Evolutionary conservation across 2,329 filamentous ascomycete genomes (phyloP).

Genomic region (Penicillium concentricum): DNA sequence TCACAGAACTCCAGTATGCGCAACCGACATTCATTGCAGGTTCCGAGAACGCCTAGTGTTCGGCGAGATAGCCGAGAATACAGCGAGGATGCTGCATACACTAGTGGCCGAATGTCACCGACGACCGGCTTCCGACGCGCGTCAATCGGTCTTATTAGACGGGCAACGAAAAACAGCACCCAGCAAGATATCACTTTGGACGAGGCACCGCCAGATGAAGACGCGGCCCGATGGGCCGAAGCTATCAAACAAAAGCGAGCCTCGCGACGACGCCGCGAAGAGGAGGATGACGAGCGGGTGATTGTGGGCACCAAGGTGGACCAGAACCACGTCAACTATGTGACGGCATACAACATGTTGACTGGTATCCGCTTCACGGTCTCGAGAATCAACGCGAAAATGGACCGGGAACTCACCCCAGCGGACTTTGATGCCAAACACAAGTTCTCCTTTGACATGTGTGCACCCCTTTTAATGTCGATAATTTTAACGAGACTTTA

Average conservation of each 20-base stretch:
- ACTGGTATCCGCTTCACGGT: conserved; percentile 97
- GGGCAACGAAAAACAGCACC: conserved; percentile 81
- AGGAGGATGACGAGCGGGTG: conserved; percentile 86
- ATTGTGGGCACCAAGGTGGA: conserved; percentile 97
- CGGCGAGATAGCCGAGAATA: conserved; percentile 67
- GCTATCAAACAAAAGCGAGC: conserved; percentile 88
- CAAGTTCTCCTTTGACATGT: conserved; percentile 99
- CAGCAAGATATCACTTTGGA: conserved; percentile 82
- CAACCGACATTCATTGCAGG: conserved; percentile 85
- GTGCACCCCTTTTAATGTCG: conserved; percentile 40
- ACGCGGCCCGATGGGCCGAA: conserved; percentile 88
- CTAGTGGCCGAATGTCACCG: conserved; percentile 81
- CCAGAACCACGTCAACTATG: conserved; percentile 94
- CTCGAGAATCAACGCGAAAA: conserved; percentile 92
- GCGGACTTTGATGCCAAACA: conserved; percentile 92
- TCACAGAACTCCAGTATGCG: conserved; percentile 61
- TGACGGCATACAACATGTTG: conserved; percentile 98
- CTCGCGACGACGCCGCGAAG: conserved; percentile 76
- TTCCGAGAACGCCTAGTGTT: conserved; percentile 67
- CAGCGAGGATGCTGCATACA: conserved; percentile 59
- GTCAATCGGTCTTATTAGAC: conserved; percentile 78
- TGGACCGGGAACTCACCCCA: conserved; percentile 84
- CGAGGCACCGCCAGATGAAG: conserved; percentile 81
- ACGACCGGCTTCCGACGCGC: conserved; percentile 66
- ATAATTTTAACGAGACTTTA: background rate